A percentile compares a stretch with the other conserved stretches of the same genome.
Conservation (phyloP, 2,329 filamentous ascomycete genomes). For the Pseudogymnoascus sp. region DNA sequence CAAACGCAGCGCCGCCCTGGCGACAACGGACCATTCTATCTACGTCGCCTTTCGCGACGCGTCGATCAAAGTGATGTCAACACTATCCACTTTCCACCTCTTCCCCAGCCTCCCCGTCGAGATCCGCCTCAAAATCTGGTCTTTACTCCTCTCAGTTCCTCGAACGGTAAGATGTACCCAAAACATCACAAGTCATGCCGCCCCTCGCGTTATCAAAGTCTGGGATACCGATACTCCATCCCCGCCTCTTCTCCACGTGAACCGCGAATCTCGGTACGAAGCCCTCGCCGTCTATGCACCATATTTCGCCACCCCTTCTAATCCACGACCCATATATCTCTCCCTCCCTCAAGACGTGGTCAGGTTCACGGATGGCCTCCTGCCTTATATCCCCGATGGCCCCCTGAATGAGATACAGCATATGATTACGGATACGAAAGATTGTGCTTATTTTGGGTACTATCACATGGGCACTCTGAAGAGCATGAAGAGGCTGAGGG, state of each 20-base stretch:
- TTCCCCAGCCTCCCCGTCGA: slow-evolving; percentile 27
- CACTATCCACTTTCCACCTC: slow-evolving; percentile 22
- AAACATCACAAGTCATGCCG: not conserved
- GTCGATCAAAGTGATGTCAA: not conserved
- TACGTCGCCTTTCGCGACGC: not conserved
- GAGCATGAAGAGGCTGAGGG: slow-evolving; percentile 22
- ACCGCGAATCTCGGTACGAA: slow-evolving; percentile 16
- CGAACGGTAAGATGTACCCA: slow-evolving; percentile 22
- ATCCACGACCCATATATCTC: slow-evolving; percentile 21
- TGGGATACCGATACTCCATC: not conserved
- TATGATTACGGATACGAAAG: slow-evolving; percentile 22
- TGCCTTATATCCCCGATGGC: slow-evolving; percentile 18
- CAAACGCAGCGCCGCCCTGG: not conserved
- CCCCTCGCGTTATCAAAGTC: slow-evolving; percentile 7
- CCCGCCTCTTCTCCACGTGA: slow-evolving; percentile 15
- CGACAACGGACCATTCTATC: not conserved
- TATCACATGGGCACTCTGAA: slow-evolving; percentile 24
- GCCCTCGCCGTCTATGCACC: slow-evolving; percentile 18
- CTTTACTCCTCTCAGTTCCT: slow-evolving; percentile 16
- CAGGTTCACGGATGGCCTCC: slow-evolving; percentile 18
- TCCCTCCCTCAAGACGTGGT: slow-evolving; percentile 21
- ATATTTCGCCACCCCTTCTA: slow-evolving; percentile 17
- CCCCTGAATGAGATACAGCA: slow-evolving; percentile 19
- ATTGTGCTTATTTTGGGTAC: slow-evolving; percentile 25
- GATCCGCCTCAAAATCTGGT: slow-evolving; percentile 27